A percentile compares a stretch with the other conserved stretches of the same genome.
phyloP scores from a whole-genome alignment of 441 rosid genomes.

The Rhodomyrtus psidioides region DNA sequence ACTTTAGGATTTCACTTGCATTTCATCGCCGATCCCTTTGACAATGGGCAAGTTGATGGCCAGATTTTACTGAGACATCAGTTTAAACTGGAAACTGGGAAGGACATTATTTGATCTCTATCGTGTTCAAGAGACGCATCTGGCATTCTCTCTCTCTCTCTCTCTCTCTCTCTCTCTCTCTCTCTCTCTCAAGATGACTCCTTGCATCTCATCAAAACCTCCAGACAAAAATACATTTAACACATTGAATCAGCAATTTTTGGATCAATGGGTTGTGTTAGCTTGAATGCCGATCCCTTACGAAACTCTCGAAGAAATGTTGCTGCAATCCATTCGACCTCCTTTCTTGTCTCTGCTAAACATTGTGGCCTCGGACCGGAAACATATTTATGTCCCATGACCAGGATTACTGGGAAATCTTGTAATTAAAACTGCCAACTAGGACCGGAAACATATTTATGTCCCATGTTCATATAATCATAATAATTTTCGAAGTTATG shows the following conservation, averaged over 20 bases:
- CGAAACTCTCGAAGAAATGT: neutral
- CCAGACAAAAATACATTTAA: neutral
- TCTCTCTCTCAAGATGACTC: neutral
- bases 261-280: neutral
- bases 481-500: no score
- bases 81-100: neutral
- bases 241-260: neutral
- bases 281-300: neutral
- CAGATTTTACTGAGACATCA: neutral
- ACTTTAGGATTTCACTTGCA: neutral
- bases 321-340: neutral
- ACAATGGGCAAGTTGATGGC: neutral
- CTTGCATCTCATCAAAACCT: neutral
- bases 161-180: neutral
- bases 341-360: neutral
- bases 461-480: no score
- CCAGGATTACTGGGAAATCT: neutral
- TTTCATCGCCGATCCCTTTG: neutral
- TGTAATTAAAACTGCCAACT: neutral
- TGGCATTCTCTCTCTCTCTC: neutral
- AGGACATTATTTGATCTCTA: neutral
- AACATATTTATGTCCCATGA: neutral
- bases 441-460: no score
- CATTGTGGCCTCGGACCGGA: neutral
- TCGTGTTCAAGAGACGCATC: neutral